Percentiles rank a stretch among this genome's conserved stretches.
Conservation (phyloP, 441 rosid species). For the Aquilaria agallochum region DNA sequence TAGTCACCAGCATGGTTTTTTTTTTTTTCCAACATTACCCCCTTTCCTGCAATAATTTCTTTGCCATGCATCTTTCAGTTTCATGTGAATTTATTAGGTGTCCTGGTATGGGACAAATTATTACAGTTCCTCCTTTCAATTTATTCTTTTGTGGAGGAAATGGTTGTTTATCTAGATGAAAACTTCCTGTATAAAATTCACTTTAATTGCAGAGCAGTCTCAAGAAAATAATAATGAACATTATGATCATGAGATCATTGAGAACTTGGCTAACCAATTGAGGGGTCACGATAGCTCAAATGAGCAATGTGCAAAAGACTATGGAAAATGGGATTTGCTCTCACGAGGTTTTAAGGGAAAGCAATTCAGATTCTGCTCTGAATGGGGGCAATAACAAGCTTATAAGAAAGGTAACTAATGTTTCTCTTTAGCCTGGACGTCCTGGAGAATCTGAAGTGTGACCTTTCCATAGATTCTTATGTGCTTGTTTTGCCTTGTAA, state of each 20-base stretch:
- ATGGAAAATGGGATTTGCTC: slow-evolving; percentile 77
- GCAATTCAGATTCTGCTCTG: slow-evolving; percentile 34
- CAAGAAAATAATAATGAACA: slow-evolving; percentile 30
- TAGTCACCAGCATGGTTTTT: neutral
- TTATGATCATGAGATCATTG: slow-evolving; percentile 26
- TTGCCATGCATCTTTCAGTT: neutral
- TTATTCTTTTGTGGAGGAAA: neutral
- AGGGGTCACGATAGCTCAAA: slow-evolving; percentile 26
- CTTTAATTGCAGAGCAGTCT: slow-evolving; percentile 39
- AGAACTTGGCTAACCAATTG: slow-evolving; percentile 32
- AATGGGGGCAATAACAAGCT: slow-evolving; percentile 36
- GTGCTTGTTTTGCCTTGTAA: no score
- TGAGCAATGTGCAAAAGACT: slow-evolving; percentile 34
- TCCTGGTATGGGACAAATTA: neutral
- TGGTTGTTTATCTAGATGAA: neutral
- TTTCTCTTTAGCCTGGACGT: neutral
- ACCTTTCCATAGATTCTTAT: no score
- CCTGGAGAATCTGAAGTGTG: no score
- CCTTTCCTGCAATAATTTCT: slow-evolving; percentile 1
- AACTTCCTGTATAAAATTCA: slow-evolving; percentile 7
- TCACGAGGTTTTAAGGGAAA: slow-evolving; percentile 76
- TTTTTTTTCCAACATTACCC: slow-evolving; percentile 7
- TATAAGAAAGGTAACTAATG: slow-evolving; percentile 69
- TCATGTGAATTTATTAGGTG: neutral
- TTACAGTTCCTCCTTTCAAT: neutral